A percentile compares a stretch with the other conserved stretches of the same genome.
These are phyloP conservation scores for Solanum dulcamara DNA, from an alignment of 257 asterid genomes.

Conservation along the genomic window DNA sequence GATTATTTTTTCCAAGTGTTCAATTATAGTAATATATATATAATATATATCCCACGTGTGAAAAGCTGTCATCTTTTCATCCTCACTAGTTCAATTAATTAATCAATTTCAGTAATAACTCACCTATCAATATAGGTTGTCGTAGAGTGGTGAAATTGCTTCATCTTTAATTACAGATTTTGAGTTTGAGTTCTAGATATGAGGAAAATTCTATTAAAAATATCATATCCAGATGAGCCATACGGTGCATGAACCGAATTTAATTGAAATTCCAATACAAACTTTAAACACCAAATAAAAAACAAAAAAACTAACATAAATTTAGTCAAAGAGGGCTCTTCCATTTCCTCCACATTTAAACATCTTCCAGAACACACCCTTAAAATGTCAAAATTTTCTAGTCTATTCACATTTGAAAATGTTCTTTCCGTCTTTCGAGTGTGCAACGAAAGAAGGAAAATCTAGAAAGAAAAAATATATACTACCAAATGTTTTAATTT, in stretches of 20 bases:
- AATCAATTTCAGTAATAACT: neutral
- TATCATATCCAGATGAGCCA: no score
- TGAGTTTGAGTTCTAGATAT: no score
- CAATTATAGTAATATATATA: neutral
- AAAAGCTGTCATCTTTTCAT: neutral
- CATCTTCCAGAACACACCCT: neutral
- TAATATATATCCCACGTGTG: neutral
- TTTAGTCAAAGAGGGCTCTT: neutral
- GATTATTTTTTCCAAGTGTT: neutral
- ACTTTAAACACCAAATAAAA: no score
- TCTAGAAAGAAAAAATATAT: neutral
- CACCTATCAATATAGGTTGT: no score
- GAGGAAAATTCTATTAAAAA: no score
- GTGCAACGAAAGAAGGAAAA: neutral
- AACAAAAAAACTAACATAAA: neutral
- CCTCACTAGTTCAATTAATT: neutral
- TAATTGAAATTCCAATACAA: no score
- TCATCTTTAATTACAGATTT: no score
- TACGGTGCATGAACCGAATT: no score
- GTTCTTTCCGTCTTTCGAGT: neutral
- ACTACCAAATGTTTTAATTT: no score
- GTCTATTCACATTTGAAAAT: neutral
- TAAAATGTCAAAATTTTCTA: neutral
- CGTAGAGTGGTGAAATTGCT: no score
- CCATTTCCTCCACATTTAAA: neutral